Percentiles rank a stretch among this genome's conserved stretches.
Evolutionary conservation across 2,329 filamentous ascomycete species (phyloP).

Genomic region (Colletotrichum tabaci): DNA sequence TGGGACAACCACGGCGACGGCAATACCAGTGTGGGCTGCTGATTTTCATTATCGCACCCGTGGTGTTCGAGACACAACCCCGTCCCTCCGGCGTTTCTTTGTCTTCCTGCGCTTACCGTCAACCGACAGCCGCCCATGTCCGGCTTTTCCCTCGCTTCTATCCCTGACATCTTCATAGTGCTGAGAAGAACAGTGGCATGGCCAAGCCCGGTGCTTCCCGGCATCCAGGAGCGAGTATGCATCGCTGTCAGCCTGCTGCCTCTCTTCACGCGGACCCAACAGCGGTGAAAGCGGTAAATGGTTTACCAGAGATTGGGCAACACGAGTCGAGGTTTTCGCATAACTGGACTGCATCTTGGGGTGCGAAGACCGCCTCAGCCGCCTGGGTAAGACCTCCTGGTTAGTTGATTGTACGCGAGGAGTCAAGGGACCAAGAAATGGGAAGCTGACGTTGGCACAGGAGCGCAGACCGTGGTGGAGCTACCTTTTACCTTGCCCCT

Average conservation of each 20-base stretch:
- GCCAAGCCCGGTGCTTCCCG: neutral
- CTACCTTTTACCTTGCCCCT: neutral
- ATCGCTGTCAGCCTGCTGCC: neutral
- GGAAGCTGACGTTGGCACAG: neutral
- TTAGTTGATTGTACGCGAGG: neutral
- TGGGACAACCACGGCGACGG: constrained; percentile 11
- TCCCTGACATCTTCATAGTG: neutral
- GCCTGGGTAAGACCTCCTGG: constrained; percentile 5
- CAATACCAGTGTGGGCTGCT: constrained; percentile 16
- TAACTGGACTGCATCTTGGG: neutral
- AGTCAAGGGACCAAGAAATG: constrained; percentile 1
- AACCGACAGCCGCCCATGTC: constrained; percentile 1
- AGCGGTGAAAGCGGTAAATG: neutral
- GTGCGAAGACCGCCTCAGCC: constrained; percentile 13
- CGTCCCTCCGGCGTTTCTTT: constrained; percentile 10
- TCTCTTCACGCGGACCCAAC: neutral
- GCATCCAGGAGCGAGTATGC: neutral
- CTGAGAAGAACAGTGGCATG: neutral
- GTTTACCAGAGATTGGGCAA: neutral
- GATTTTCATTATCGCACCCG: constrained; percentile 19
- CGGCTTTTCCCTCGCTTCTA: neutral
- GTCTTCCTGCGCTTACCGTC: constrained; percentile 2
- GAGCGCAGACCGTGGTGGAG: constrained; percentile 10
- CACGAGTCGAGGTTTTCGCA: neutral
- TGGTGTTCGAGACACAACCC: constrained; percentile 18